These are phyloP conservation scores for Selaginella tamariscina DNA, from an alignment of 75 land plant species.

Conservation along the genomic window DNA sequence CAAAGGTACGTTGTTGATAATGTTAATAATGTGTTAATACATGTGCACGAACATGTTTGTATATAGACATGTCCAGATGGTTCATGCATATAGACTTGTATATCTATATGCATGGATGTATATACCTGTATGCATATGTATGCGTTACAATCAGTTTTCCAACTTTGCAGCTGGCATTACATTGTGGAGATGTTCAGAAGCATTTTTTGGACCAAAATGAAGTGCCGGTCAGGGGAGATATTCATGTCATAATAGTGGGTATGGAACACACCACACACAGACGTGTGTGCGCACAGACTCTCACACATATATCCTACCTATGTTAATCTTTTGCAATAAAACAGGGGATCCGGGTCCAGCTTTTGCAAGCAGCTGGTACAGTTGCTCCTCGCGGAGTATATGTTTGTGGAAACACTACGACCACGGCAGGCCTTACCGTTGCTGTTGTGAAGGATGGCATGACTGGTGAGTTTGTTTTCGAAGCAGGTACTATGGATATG, in stretches of 20 bases:
- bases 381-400: slow-evolving; percentile 95
- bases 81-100: too few relatives aligned
- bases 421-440: slow-evolving; percentile 96
- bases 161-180: slow-evolving; percentile 67
- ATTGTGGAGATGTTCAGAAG: slow-evolving; percentile 83
- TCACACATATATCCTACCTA: neutral
- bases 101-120: too few relatives aligned
- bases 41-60: too few relatives aligned
- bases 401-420: slow-evolving; percentile 98
- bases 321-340: neutral
- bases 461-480: slow-evolving; percentile 95
- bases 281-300: too few relatives aligned
- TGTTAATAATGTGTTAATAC: too few relatives aligned
- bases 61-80: too few relatives aligned
- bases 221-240: slow-evolving; percentile 94
- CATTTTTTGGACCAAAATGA: slow-evolving; percentile 75
- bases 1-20: slow-evolving; percentile 59
- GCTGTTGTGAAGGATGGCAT: slow-evolving; percentile 91
- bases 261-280: too few relatives aligned
- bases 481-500: too few relatives aligned
- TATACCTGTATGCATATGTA: too few relatives aligned
- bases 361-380: slow-evolving; percentile 89
- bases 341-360: slow-evolving; percentile 96
- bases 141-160: neutral
- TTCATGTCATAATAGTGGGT: slow-evolving; percentile 96